Conservation (phyloP, 2,329 filamentous ascomycete genomes). For the Cercospora sp. region DNA sequence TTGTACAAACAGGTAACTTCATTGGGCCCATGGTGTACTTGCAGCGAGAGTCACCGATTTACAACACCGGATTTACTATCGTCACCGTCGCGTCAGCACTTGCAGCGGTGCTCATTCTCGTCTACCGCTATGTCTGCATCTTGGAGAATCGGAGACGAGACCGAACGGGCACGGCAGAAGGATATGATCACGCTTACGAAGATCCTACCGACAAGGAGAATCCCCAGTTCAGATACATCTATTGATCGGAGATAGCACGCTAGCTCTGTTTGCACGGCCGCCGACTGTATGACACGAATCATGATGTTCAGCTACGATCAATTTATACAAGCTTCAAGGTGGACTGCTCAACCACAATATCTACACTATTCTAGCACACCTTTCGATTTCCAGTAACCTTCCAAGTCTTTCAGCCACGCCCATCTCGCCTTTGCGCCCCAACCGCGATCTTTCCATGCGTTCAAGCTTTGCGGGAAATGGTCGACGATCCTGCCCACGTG, state of each 20-base stretch:
- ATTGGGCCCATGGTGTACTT: neutral
- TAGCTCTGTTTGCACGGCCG: neutral
- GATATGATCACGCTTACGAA: constrained; percentile 55
- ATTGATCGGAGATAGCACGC: neutral
- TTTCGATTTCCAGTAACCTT: constrained; percentile 6
- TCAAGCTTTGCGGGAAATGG: neutral
- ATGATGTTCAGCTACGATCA: neutral
- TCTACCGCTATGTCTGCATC: constrained; percentile 35
- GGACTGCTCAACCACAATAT: neutral
- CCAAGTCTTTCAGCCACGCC: constrained; percentile 9
- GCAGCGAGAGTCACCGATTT: neutral
- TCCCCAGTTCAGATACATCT: constrained; percentile 26
- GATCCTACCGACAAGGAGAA: constrained; percentile 52
- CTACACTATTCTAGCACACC: neutral
- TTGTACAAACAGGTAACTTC: neutral
- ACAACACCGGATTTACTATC: neutral
- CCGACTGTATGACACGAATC: neutral
- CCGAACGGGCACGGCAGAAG: constrained; percentile 47
- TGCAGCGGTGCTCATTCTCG: neutral
- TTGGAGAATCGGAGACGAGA: constrained; percentile 49
- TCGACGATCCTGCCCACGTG: neutral
- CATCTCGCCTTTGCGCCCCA: constrained; percentile 1
- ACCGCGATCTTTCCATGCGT: neutral
- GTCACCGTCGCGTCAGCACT: neutral
- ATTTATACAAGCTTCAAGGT: neutral